These are phyloP conservation scores for Solanum hybrid DNA, from an alignment of 305 asterid genomes.

Conservation along the genomic window DNA sequence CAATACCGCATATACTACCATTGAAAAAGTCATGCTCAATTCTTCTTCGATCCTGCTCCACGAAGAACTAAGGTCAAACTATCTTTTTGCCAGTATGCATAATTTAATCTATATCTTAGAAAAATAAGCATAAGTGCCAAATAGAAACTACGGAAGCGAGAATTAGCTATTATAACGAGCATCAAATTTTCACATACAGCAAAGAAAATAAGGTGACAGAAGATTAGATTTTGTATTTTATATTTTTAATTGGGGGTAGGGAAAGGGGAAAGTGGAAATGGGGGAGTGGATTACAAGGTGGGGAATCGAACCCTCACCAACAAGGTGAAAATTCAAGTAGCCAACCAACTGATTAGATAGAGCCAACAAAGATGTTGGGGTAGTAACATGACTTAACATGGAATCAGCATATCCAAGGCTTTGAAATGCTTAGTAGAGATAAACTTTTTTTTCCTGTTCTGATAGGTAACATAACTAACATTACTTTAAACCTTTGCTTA, in stretches of 20 bases:
- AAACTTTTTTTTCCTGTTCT: neutral
- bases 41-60: constrained; percentile 81
- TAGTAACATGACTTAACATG: neutral
- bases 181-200: neutral
- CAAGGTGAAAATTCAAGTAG: neutral
- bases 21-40: constrained; percentile 70
- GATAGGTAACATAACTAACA: neutral
- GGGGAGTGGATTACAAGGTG: neutral
- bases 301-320: neutral
- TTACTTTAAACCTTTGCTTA: neutral
- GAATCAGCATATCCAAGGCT: neutral
- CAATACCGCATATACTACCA: constrained; percentile 74
- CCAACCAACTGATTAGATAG: neutral
- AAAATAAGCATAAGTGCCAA: neutral
- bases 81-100: neutral
- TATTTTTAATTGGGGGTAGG: neutral
- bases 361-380: neutral
- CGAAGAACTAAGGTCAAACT: constrained; percentile 17
- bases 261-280: neutral
- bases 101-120: neutral
- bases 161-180: neutral
- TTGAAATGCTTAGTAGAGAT: neutral
- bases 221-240: neutral
- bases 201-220: neutral
- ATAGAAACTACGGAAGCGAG: neutral